Evolutionary conservation across 495 filamentous ascomycete genomes (phyloP), one percentile per base, ranked within the genome.

Genomic region (Venustampulla echinocandica): DNA sequence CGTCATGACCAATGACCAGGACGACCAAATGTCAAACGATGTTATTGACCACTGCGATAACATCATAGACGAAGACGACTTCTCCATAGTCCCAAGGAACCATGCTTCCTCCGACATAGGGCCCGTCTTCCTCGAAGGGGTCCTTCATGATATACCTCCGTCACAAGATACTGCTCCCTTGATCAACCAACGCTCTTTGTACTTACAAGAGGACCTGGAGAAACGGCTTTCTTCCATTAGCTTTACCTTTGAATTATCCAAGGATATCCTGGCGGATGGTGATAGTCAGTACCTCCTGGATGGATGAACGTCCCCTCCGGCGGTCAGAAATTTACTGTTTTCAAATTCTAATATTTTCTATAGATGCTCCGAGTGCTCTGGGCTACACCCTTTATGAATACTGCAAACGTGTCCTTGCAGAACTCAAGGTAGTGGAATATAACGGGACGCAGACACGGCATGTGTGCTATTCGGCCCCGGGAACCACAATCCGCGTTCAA

Each of bases 361-460:
- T 7, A 53, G 50, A 28, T 39, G 44, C 50, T 13, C 7, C 9
- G 7, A 10, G 35, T 10, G 30, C 15, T 19, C 30, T 54, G 7
- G 46, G 42, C 4, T 17, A n/a, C n/a, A n/a, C 32, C 3, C 42
- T 20, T 6, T 42, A 54, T 24, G 18, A 46, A 7, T 3, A 20
- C 13, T 21, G 23, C 5, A 38, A 46, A 17, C 10, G 1, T 10
- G 7, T 6, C 0, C n/a, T 54, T 4, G 17, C 34, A 11, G 49
- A 41, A 4, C 28, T 55, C 3, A 50, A 46, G 34, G 47, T 50
- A 0, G 52, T 55, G 13, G 52, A 55, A 30, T 55, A 55, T 18
- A 44, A 10, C 6, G 49, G 46, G 1, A 44, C 53, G n/a, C 20
- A 28, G 2, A 44, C 14, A 2, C 13, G 28, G 2, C 20, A 17